These are phyloP conservation scores for Daldinia childiae DNA, from an alignment of 495 filamentous ascomycete species.

Conservation along the genomic window DNA sequence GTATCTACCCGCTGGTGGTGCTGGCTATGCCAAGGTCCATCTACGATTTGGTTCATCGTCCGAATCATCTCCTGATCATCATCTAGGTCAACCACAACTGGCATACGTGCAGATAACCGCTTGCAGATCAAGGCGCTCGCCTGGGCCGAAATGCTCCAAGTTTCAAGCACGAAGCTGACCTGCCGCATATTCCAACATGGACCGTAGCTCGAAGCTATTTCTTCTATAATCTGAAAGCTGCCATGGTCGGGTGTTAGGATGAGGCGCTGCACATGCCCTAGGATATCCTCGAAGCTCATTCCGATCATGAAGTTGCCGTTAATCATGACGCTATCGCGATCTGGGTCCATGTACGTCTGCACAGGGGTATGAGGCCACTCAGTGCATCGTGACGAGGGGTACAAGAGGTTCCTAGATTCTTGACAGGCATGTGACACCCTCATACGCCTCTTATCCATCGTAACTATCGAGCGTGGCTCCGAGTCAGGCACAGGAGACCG, in stretches of 20 bases:
- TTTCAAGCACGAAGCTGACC: background rate
- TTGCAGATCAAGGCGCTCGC: background rate
- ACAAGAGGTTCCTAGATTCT: background rate
- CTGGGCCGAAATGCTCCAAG: background rate
- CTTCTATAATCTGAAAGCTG: background rate
- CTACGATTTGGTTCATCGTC: background rate
- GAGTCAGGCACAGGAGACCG: background rate
- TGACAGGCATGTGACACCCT: background rate
- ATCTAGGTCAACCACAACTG: background rate
- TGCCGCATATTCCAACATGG: background rate
- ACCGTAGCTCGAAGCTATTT: background rate
- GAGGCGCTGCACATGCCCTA: background rate
- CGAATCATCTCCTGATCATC: conserved; percentile 1
- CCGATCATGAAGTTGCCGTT: background rate
- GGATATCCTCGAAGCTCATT: background rate
- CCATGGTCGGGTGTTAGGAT: background rate
- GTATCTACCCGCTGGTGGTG: background rate
- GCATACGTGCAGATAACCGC: background rate
- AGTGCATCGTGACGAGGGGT: background rate
- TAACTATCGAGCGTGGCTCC: background rate
- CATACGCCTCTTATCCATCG: background rate
- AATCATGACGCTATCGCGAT: conserved; percentile 2
- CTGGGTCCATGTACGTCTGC: background rate
- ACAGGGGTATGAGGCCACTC: background rate
- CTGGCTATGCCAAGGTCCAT: background rate